Evolutionary conservation across 192 early-diverging fungal species (phyloP).

Genomic region (Umbelopsis ramanniana): DNA sequence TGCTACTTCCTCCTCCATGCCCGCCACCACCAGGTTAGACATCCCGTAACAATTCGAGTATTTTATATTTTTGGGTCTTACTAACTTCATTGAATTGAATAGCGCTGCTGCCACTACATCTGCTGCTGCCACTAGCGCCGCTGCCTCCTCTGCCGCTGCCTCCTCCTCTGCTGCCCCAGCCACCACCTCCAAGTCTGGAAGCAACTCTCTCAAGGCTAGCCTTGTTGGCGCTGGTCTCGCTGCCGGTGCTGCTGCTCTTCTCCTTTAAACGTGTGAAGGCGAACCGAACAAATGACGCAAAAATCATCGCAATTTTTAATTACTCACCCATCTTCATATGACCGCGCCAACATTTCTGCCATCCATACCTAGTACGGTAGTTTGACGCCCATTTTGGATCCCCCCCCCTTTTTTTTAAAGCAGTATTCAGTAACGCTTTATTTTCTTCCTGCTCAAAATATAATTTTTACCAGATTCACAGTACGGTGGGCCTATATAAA

Average conservation of each 20-base stretch:
- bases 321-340: not conserved
- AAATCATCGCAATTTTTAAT: not conserved
- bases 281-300: constrained; percentile 1
- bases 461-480: too few relatives aligned
- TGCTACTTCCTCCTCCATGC: too few relatives aligned
- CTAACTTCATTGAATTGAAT: not conserved
- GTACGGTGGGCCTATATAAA: too few relatives aligned
- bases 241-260: constrained; percentile 8
- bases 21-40: not conserved
- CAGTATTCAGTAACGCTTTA: too few relatives aligned
- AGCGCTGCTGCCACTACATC: constrained; percentile 1
- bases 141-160: constrained; percentile 9
- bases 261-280: not conserved
- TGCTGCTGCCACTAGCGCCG: constrained; percentile 4
- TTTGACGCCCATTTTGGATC: not conserved
- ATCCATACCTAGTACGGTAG: too few relatives aligned
- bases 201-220: not conserved
- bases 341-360: not conserved
- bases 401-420: constrained; percentile 4
- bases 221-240: constrained; percentile 8
- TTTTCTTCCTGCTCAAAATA: too few relatives aligned
- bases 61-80: not conserved
- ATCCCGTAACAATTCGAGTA: not conserved
- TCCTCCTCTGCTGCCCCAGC: not conserved
- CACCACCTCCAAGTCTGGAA: not conserved